Evolutionary conservation across 23 red algal species (phyloP), one percentile per base, ranked within the genome.

Genomic region (Gracilaria gracilis): DNA sequence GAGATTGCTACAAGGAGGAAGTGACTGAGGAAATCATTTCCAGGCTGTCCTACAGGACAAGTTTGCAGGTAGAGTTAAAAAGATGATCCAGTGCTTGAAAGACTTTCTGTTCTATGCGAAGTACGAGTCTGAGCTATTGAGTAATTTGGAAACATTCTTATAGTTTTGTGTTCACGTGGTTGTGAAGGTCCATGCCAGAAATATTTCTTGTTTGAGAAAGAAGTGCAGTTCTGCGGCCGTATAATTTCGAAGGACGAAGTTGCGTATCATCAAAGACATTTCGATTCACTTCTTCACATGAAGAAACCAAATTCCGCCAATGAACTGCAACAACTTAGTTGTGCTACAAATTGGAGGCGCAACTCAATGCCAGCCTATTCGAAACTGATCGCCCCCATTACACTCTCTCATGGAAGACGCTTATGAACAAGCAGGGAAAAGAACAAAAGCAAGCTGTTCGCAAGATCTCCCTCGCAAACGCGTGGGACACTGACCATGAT

Each of bases 81-180:
- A 65, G 12, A 65, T 65, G 61, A n/a, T 77, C 21, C 72, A 53
- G 24, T 90, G 61, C 28, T 21, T 90, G 7, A 73, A 90, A 31
- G 72, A 90, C 62, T 66, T 90, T 32, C 58, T 90, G 21, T 72
- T 72, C 29, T 90, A 80, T 33, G 87, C 87, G 11, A 67, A 65
- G 31, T 28, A 81, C 19, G 25, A 42, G 29, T 17, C 0, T 53
- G 38, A 51, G 21, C 35, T 90, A 48, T 19, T 90, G 31, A 16
- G 0, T 25, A 81, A 39, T 19, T 25, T 90, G 17, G 71, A 46
- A 20, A 32, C 23, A 9, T 75, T 88, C 53, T 38, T 75, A 13
- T 0, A 5, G 13, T 29, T 74, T 46, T 88, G 62, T 19, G 34
- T 0, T 19, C 35, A 88, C 25, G 75, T 54, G 2, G 37, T 47